These are phyloP conservation scores for Ascocoryne sarcoides DNA, from an alignment of 2,329 filamentous ascomycete genomes.

Conservation along the genomic window DNA sequence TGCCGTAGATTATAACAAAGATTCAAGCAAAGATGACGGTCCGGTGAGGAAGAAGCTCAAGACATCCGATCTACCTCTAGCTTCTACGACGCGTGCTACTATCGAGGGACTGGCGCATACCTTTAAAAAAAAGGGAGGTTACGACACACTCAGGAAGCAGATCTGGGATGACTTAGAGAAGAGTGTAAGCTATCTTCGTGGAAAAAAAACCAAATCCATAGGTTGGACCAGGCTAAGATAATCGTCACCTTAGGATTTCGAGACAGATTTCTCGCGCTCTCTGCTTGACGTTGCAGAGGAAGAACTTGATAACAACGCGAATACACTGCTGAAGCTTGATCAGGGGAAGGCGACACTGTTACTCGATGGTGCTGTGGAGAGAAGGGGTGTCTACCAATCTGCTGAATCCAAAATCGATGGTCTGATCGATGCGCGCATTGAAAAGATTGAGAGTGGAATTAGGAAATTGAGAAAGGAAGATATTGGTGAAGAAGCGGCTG, in stretches of 20 bases:
- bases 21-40: conserved; percentile 9
- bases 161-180: conserved; percentile 67
- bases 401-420: conserved; percentile 59
- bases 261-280: conserved; percentile 55
- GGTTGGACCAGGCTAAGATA: too few species aligned
- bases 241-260: conserved; percentile 62
- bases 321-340: conserved; percentile 62
- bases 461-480: conserved; percentile 59
- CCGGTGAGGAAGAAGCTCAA: conserved; percentile 47
- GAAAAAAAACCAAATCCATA: too few species aligned
- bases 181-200: conserved; percentile 45
- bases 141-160: conserved; percentile 68
- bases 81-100: conserved; percentile 61
- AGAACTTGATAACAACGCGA: conserved; percentile 68
- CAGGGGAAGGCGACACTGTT: conserved; percentile 65
- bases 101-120: conserved; percentile 70
- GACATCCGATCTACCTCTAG: conserved; percentile 64
- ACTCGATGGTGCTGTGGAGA: conserved; percentile 69
- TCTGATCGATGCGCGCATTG: conserved; percentile 53
- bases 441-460: conserved; percentile 59
- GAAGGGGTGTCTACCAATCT: conserved; percentile 65
- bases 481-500: conserved; percentile 60
- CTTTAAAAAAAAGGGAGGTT: conserved; percentile 81
- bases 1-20: conserved; percentile 16
- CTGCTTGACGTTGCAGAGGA: conserved; percentile 62